Conservation (phyloP, 139 green algal genomes). For the Coccomyxa sp. region DNA sequence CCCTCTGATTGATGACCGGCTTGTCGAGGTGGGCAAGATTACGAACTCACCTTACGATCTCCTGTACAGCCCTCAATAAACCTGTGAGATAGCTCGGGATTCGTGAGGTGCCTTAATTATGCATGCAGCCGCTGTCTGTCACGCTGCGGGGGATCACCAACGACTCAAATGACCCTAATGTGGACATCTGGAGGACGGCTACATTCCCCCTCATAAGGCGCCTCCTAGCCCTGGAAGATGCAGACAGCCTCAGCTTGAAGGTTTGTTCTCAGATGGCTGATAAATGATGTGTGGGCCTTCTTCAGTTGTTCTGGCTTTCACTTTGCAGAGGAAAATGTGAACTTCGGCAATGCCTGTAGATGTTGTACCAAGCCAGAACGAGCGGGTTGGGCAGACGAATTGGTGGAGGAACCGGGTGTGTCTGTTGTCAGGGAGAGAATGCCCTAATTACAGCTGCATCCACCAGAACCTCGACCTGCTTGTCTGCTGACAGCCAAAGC, state of each 20-base stretch:
- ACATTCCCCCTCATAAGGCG: slow-evolving; percentile 87
- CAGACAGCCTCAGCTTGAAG: slow-evolving; percentile 72
- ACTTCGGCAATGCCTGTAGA: no score
- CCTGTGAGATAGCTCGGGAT: not conserved
- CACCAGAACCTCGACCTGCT: no score
- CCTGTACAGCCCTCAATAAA: not conserved
- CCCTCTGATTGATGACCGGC: not conserved
- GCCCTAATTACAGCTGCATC: no score
- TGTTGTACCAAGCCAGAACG: no score
- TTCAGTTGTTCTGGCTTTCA: no score
- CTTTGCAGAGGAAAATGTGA: no score
- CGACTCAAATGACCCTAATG: slow-evolving; percentile 67
- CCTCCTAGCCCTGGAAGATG: slow-evolving; percentile 44
- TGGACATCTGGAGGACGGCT: slow-evolving; percentile 87
- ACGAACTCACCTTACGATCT: not conserved
- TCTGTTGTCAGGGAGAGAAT: no score
- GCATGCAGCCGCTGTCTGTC: slow-evolving; percentile 65
- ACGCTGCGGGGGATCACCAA: slow-evolving; percentile 92
- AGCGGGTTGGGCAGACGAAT: no score
- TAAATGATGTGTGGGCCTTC: no score
- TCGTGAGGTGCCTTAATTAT: not conserved
- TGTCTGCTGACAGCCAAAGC: not conserved
- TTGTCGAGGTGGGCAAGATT: not conserved
- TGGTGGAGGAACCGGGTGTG: no score
- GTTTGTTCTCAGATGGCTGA: no score